A percentile compares a stretch with the other conserved stretches of the same genome.
Conservation (phyloP, 176 grass and related monocot species). For the Miscanthus lutarioriparius region DNA sequence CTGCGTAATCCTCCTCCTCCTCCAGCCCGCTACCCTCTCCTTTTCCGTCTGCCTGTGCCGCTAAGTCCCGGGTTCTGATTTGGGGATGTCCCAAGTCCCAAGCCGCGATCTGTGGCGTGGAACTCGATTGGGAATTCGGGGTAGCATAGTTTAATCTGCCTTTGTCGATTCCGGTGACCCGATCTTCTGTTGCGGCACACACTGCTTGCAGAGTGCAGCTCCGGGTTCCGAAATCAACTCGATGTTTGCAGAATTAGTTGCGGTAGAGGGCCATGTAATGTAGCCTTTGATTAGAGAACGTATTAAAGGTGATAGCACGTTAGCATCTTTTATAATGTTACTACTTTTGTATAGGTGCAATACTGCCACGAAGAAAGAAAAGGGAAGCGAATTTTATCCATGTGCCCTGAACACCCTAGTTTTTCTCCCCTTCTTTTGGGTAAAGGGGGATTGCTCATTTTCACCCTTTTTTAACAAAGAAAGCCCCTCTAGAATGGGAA, state of each 20-base stretch:
- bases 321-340: background rate
- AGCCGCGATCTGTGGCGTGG: background rate
- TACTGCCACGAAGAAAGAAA: background rate
- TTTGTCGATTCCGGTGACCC: background rate
- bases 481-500: background rate
- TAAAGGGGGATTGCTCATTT: background rate
- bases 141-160: background rate
- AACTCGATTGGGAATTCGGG: background rate
- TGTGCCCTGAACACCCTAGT: background rate
- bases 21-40: background rate
- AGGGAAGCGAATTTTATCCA: background rate
- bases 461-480: background rate
- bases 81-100: background rate
- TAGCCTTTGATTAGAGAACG: background rate
- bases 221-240: background rate
- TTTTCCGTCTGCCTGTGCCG: background rate
- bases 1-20: constrained; percentile 60
- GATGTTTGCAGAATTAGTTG: background rate
- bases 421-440: background rate
- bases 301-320: background rate
- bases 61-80: background rate
- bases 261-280: background rate
- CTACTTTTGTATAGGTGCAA: background rate
- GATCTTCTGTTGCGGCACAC: background rate
- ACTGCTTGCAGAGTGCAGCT: background rate